Evolutionary conservation across 106 monocot genomes (phyloP).

Genomic region (Agapanthus africanus): DNA sequence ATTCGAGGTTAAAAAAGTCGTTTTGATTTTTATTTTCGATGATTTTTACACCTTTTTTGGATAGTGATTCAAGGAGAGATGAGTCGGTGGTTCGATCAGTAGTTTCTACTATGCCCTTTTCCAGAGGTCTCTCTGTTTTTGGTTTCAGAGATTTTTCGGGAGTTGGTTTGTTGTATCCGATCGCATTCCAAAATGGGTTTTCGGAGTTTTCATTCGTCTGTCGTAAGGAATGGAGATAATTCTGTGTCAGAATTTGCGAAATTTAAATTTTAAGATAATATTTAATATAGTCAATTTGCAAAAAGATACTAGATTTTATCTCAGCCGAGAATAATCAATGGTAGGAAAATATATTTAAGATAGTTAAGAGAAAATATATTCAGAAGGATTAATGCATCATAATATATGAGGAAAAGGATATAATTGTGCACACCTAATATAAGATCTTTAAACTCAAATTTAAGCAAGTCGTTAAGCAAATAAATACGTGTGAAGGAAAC

Average conservation of each 20-base stretch:
- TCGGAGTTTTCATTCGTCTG: conserved; percentile 37
- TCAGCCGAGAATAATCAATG: too few species aligned
- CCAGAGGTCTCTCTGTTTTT: conserved; percentile 43
- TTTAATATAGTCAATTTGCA: too few species aligned
- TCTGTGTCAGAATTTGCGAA: background rate
- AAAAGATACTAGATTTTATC: too few species aligned
- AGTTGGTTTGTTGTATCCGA: conserved; percentile 33
- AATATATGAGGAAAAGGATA: too few species aligned
- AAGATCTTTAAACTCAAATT: too few species aligned
- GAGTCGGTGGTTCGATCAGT: conserved; percentile 16
- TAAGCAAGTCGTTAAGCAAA: too few species aligned
- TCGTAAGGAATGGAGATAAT: background rate
- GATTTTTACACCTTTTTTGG: conserved; percentile 46
- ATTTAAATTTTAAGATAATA: too few species aligned
- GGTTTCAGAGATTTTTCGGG: background rate
- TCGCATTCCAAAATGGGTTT: conserved; percentile 49
- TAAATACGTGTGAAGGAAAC: too few species aligned
- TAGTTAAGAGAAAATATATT: too few species aligned
- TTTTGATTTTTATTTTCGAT: conserved; percentile 14
- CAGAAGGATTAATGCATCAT: too few species aligned
- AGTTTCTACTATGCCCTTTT: conserved; percentile 70
- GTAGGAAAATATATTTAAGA: too few species aligned
- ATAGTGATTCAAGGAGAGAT: conserved; percentile 40
- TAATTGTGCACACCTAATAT: too few species aligned
- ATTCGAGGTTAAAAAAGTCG: conserved; percentile 31